Evolutionary conservation across 2,329 filamentous ascomycete species (phyloP).

Genomic region (Conoideocrella luteorostrata): DNA sequence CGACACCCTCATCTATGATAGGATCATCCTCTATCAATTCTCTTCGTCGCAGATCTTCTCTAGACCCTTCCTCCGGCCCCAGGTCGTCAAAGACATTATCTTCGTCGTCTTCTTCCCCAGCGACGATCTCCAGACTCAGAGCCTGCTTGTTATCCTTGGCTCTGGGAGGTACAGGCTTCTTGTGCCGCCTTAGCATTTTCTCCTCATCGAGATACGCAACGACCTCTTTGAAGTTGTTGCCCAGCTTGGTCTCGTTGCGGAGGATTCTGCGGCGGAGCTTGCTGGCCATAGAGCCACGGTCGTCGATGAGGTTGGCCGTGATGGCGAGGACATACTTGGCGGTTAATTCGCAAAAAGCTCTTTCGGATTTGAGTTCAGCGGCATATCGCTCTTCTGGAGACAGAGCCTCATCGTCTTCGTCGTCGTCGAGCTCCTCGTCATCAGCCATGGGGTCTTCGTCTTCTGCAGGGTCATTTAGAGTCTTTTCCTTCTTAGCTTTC

Average conservation of each 20-base stretch:
- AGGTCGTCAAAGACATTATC: conserved; percentile 40
- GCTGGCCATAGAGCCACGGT: conserved; percentile 50
- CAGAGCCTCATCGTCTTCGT: conserved; percentile 48
- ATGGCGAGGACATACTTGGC: conserved; percentile 80
- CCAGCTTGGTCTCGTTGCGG: conserved; percentile 74
- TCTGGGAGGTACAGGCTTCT: conserved; percentile 27
- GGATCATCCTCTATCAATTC: conserved; percentile 48
- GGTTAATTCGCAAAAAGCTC: conserved; percentile 77
- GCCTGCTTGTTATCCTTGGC: conserved; percentile 23
- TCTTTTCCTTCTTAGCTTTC: conserved; percentile 49
- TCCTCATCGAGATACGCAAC: conserved; percentile 71
- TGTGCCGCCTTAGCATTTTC: conserved; percentile 42
- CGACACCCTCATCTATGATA: conserved; percentile 28
- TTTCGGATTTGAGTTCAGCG: conserved; percentile 69
- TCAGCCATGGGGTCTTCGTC: conserved; percentile 68
- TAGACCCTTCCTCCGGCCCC: conserved; percentile 52
- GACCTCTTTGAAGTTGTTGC: conserved; percentile 79
- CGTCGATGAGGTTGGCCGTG: conserved; percentile 67
- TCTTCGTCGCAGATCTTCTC: conserved; percentile 48
- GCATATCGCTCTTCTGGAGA: conserved; percentile 54
- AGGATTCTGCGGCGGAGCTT: conserved; percentile 65
- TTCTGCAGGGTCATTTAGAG: conserved; percentile 57
- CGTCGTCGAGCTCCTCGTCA: conserved; percentile 47
- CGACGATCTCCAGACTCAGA: conserved; percentile 38
- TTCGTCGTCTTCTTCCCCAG: conserved; percentile 31